Base-by-base conservation (phyloP, 768 basidiomycete species). In the Boletus sp. region DNA sequence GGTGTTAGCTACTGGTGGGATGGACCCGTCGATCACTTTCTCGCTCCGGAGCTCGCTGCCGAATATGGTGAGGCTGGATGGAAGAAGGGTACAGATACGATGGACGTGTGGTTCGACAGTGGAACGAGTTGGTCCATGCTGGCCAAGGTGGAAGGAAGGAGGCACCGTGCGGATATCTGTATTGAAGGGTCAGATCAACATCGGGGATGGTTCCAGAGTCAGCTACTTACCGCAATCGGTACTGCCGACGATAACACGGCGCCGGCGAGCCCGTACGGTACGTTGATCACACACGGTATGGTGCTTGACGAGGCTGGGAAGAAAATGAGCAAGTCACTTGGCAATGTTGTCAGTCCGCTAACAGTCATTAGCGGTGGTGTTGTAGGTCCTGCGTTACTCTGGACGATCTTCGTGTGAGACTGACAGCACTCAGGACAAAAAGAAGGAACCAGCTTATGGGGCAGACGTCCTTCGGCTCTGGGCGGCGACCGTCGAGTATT, bases 81-180 rank as follows among this genome's bases (percentile, higher is more conserved):
- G 83, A 71, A 75, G 44, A 94, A 93, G 68, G 88, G 94, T 9
- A 85, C 82, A 3, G 96, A 99, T 67, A 99, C 96, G 3, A 93
- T 98, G 86, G 96, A 99, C 69, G 96, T 99, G 15, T 99, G 96
- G 96, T 98, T 98, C 61, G 96, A 99, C 72, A 95, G 92, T 62
- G 96, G 96, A 5, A 85, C 90, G 3, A 90, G 94, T 4, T 99
- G 96, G 96, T 85, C 91, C 2, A 80, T 91, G 76, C 73, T 96
- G 17, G 73, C 73, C 43, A 21, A 64, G 50, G 76, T 70, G 19
- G 70, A 74, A 17, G 73, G 66, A 23, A 61, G 75, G 58, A 71
- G 66, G 30, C 74, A 79, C 48, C 73, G 76, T 40, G 90, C 94
- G 1, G 94, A 98, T 63, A 78, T 98, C 29, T 96, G 92, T 66